Base-by-base conservation (phyloP, 2,329 filamentous ascomycete genomes). In the Colletotrichum incanum region DNA sequence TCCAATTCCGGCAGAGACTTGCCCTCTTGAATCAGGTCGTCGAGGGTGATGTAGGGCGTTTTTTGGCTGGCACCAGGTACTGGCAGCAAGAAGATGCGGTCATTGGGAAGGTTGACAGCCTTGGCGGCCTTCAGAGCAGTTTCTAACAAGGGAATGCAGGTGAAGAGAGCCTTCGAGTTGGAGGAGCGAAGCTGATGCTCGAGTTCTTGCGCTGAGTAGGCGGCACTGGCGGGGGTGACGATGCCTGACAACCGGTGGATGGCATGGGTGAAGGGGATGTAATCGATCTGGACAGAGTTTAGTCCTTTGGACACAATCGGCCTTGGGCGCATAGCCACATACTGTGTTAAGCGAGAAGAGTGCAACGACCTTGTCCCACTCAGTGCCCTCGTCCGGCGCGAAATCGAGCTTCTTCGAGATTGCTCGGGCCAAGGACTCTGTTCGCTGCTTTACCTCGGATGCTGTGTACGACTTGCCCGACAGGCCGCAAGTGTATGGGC, bases 321-420 rank as follows among this genome's bases (percentile, higher is more conserved):
- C 5, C 2, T 58, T 34, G 37, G n/a, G 12, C 8, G 39, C 8
- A 23, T 18, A 59, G 55, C 23, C 28, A 77, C 88, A 72, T 82
- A 94, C 93, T 39, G 93, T 94, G 79, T 97, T 97, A 71, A 95
- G 82, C n/a, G 92, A 92, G 82, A 94, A 97, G 37, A 95, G 84
- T 5, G 87, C 92, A 59, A 94, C 85, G 31, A 95, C 93, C 80
- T 95, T 94, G 77, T 96, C 93, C 92, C 92, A 96, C 79, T 95
- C 93, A 0, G 90, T 89, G 16, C 92, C 93, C 68, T 90, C 81
- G 75, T 93, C 92, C 9, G 92, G 90, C 56, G 87, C 81, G 87
- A 93, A 95, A 54, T 89, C 91, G 71, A 96, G 87, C 74, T 93
- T 90, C 79, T 93, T 91, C 50, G 89, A 88, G 43, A 97, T 83